A percentile compares a stretch with the other conserved stretches of the same genome.
Evolutionary conservation across 257 asterid genomes (phyloP).

Genomic region (Thymus mandschuricus): DNA sequence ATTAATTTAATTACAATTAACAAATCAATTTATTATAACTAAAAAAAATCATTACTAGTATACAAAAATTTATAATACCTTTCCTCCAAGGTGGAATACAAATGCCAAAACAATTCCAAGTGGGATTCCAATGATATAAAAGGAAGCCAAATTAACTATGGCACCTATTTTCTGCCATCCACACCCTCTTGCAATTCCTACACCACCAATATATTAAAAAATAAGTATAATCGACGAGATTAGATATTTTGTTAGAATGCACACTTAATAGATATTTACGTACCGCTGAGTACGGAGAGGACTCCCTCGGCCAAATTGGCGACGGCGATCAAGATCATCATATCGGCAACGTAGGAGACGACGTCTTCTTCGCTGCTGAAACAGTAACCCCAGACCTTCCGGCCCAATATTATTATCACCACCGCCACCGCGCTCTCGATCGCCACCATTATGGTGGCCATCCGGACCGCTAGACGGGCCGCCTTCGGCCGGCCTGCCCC

Average conservation of each 20-base stretch:
- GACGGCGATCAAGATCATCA: conserved; percentile 58
- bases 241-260: no score
- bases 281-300: conserved; percentile 57
- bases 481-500: conserved; percentile 65
- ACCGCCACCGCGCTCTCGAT: conserved; percentile 56
- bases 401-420: conserved; percentile 44
- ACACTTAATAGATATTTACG: not conserved
- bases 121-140: conserved; percentile 68
- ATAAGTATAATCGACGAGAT: no score
- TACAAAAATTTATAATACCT: conserved; percentile 40
- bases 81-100: conserved; percentile 61
- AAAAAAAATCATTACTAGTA: not conserved
- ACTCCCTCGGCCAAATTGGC: conserved; percentile 60
- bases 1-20: not conserved
- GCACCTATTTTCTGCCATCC: conserved; percentile 89
- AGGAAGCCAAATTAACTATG: conserved; percentile 58
- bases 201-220: not conserved
- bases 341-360: conserved; percentile 53
- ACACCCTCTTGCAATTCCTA: conserved; percentile 69
- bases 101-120: conserved; percentile 56
- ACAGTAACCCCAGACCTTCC: conserved; percentile 65
- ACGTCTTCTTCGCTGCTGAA: conserved; percentile 54
- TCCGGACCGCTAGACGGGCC: conserved; percentile 59
- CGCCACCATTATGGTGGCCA: conserved; percentile 53
- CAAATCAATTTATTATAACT: no score